Evolutionary conservation across 192 early-diverging fungal genomes (phyloP), one percentile per base, ranked within the genome.

Genomic region (Coemansia sp.): DNA sequence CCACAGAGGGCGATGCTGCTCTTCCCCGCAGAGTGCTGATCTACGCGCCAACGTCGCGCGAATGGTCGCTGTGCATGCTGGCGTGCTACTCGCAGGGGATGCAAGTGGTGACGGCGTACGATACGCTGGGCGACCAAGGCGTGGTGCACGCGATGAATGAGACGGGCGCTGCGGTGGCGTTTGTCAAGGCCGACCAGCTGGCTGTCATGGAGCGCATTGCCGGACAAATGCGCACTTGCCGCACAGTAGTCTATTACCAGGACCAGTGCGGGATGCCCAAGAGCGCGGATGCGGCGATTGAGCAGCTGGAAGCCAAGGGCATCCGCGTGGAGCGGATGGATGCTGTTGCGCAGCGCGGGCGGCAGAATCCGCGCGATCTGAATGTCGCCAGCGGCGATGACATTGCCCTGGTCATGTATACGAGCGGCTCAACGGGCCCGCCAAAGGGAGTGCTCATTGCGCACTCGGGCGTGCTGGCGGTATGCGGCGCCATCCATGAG

Each of bases 361-460:
- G 75, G 40, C 79, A 88, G 23, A 38, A 87, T 59, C 89, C 88
- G 49, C 70, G 74, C n/a, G 87, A 87, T 25, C 82, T 88, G 25
- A 63, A 61, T 20, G 82, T 86, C n/a, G 93, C 94, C 10, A 81
- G 71, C 19, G 70, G 87, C 10, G 89, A 90, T 62, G 92, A 93
- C 67, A 79, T 81, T 20, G 88, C 80, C 85, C 90, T 65, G 91
- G 92, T 97, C 64, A 95, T 97, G 93, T 97, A 89, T 70, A 93
- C 89, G 19, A 89, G 87, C 69, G 91, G 95, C 40, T 89, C 88
- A n/a, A 98, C 94, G 13, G 94, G 96, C 22, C 87, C 87, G 76
- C 95, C 96, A 49, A 95, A 95, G 75, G 96, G 96, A 63, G 95
- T 94, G 38, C 71, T 93, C 63, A 74, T 98, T 10, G 85, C 88